Base-by-base conservation (phyloP, 2,329 filamentous ascomycete species). In the Talaromyces sp. region DNA sequence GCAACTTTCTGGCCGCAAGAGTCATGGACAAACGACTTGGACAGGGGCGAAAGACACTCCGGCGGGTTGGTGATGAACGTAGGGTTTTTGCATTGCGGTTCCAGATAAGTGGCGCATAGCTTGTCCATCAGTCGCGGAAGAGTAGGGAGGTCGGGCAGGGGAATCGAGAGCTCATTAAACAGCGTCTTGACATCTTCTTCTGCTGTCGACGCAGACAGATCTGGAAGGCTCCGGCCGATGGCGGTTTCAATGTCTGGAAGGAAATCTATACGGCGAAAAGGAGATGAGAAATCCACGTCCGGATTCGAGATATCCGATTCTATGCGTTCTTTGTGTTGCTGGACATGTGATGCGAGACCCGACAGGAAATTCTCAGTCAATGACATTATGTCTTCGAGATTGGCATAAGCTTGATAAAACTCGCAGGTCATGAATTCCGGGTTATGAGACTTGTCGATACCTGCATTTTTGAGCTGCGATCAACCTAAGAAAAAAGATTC, bases 351-450 rank as follows among this genome's bases (percentile, higher is more conserved):
- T 10, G 85, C 83, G 17, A 93, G 79, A 19, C 83, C 81, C 36
- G 73, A 78, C 33, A 97, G 76, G 55, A 98, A 76, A 15, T 82
- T 78, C 73, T 95, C 90, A 0, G 93, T 98, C 72, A 87, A 85
- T 22, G 75, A 72, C 70, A 96, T 92, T 57, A 98, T 79, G 49
- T 90, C 85, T 39, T 87, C 79, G 0, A 97, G 82, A 65, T 88
- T 90, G 63, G 89, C 87, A 70, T 93, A 96, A 2, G 93, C 88
- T 64, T 90, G 88, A 77, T 99, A 99, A 77, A 96, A 98, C 77
- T 99, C 95, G 80, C 93, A 98, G 63, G 91, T 98, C 52, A 91
- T 95, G 77, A 98, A 99, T 72, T 99, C 95, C 0, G 95, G 93
- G 71, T 99, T 99, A 73, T 99, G 95, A 0, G 92, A 96, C 32